Percentiles rank a stretch among this genome's conserved stretches.
phyloP scores from a whole-genome alignment of 1,284 basidiomycete genomes.

The Fistulina hepatica region DNA sequence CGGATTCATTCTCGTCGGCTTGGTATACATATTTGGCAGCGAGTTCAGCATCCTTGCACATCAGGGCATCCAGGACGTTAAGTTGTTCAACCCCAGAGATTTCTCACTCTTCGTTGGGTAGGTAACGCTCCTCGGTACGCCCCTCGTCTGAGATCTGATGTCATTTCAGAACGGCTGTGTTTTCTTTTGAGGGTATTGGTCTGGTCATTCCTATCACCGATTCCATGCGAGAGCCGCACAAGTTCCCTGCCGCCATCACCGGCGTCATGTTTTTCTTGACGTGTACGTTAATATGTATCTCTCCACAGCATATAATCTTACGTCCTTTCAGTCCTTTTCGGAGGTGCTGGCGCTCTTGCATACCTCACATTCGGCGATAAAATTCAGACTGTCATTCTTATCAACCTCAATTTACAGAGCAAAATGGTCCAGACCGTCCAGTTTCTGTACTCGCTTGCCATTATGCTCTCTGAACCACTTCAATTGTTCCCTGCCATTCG shows the following conservation, averaged over 20 bases:
- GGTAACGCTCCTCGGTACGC: constrained; percentile 17
- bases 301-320: constrained; percentile 4
- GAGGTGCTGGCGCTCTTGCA: constrained; percentile 79
- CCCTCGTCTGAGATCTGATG: constrained; percentile 5
- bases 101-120: constrained; percentile 91
- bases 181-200: constrained; percentile 97
- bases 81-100: constrained; percentile 80
- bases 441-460: constrained; percentile 87
- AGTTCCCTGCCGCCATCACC: constrained; percentile 82
- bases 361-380: constrained; percentile 85
- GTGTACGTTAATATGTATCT: constrained; percentile 27
- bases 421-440: constrained; percentile 83
- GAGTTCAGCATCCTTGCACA: constrained; percentile 61
- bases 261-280: constrained; percentile 84
- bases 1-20: constrained; percentile 86
- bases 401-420: constrained; percentile 82
- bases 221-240: constrained; percentile 88
- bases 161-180: constrained; percentile 77
- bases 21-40: constrained; percentile 78
- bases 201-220: constrained; percentile 96
- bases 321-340: constrained; percentile 59
- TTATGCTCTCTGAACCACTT: constrained; percentile 87
- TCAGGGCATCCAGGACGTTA: constrained; percentile 72
- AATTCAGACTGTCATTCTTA: constrained; percentile 89
- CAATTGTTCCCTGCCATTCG: constrained; percentile 96